Conservation (phyloP, 345 rosid species). For the Pelargonium nanum region DNA sequence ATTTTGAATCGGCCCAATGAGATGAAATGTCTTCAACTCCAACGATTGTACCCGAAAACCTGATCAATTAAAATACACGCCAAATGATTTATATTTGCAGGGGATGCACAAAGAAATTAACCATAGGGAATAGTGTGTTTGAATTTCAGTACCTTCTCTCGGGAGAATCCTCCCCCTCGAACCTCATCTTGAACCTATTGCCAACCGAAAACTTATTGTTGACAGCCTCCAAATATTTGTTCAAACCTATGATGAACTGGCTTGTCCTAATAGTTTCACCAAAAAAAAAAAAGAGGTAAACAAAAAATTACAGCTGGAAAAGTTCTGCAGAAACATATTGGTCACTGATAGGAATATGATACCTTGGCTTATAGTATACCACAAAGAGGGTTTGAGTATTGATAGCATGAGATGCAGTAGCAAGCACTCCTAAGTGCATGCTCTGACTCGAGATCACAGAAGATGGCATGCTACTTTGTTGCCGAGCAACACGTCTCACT, state of each 20-base stretch:
- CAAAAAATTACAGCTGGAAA: neutral
- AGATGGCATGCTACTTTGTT: conserved; percentile 62
- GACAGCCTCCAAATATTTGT: conserved; percentile 65
- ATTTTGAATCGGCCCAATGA: conserved; percentile 68
- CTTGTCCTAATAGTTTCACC: conserved; percentile 48
- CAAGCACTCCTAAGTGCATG: conserved; percentile 95
- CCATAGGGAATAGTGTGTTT: neutral
- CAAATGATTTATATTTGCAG: no score
- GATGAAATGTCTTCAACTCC: conserved; percentile 71
- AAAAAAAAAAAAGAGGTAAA: neutral
- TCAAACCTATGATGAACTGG: conserved; percentile 72
- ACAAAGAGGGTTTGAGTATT: conserved; percentile 56
- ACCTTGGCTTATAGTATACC: conserved; percentile 92
- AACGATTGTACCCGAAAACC: conserved; percentile 83
- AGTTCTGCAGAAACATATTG: conserved; percentile 3
- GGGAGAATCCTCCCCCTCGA: conserved; percentile 89
- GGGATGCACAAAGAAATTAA: neutral
- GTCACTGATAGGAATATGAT: conserved; percentile 2
- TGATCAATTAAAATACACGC: conserved; percentile 17
- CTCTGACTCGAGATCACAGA: conserved; percentile 89
- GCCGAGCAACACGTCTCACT: conserved; percentile 56
- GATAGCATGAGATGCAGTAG: conserved; percentile 84
- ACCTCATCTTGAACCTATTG: conserved; percentile 81
- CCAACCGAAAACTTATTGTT: conserved; percentile 55
- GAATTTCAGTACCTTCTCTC: conserved; percentile 56